Evolutionary conservation across 2,329 filamentous ascomycete genomes (phyloP), one percentile per base, ranked within the genome.

Genomic region (Ambrosiella xylebori): DNA sequence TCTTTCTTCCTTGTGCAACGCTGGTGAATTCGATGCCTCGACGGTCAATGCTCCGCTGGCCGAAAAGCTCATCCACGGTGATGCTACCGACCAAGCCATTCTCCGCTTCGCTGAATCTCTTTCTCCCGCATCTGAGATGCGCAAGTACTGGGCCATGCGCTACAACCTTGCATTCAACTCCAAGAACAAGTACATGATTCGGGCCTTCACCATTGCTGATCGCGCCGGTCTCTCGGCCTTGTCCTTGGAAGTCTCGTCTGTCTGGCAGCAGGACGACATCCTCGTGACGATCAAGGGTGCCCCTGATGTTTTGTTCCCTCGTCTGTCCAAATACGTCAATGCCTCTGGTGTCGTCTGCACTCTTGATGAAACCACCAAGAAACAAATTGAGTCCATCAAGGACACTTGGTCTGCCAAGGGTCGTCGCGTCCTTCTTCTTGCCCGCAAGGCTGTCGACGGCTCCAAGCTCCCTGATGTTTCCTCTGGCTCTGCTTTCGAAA

Each of bases 241-340:
- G 97, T 98, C 73, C 96, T 93, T 1, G 82, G 93, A 65, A 91
- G 97, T 71, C 82, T 93, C 62, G 97, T 97, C 80, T 96, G 91
- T 71, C 97, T 98, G 93, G 98, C 94, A 55, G 93, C 97, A 39
- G 74, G 97, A 61, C 88, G 94, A 63, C 78, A 84, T 63, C 77
- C 78, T 59, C 82, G 79, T 60, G 74, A 77, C 57, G 71, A 81
- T 98, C 64, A 98, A 98, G 74, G 93, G 93, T 65, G 93, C 94
- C n/a, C 93, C 93, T 3, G 93, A 98, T 9, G 84, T 98, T 64
- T 79, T 98, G 62, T 90, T 95, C 65, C 86, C 93, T 61, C 98
- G 93, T 75, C 85, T 88, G 51, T 81, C 90, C 66, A 80, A 83
- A 50, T 70, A 96, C 12, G 73, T 91, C 62, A 93, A 93, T 47